These are phyloP conservation scores for Sclerotinia spermophila DNA, from an alignment of 2,329 filamentous ascomycete genomes.

Conservation along the genomic window DNA sequence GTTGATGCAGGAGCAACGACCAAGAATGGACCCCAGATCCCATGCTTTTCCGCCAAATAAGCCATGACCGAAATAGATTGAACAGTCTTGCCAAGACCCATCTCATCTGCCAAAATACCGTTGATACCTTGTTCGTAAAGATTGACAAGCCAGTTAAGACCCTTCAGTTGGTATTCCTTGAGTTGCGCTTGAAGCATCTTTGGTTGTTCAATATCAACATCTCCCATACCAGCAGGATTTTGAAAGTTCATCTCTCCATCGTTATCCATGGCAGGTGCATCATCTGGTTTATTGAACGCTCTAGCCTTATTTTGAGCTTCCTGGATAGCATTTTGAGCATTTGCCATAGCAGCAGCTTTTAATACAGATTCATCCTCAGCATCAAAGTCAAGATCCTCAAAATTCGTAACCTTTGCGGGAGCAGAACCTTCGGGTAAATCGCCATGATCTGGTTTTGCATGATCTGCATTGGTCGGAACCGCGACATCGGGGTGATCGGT, in stretches of 20 bases:
- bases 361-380: constrained; percentile 84
- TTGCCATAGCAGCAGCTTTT: constrained; percentile 82
- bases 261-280: constrained; percentile 69
- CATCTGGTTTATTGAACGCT: constrained; percentile 77
- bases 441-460: constrained; percentile 35
- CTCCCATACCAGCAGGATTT: constrained; percentile 91
- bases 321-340: constrained; percentile 92
- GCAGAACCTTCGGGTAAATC: constrained; percentile 53
- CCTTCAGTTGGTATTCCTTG: constrained; percentile 98
- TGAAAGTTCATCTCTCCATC: constrained; percentile 99
- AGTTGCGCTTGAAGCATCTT: constrained; percentile 90
- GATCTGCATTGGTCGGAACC: constrained; percentile 44
- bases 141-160: constrained; percentile 98
- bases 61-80: constrained; percentile 99
- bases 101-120: constrained; percentile 96
- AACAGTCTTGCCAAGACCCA: constrained; percentile 98
- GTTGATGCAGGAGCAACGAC: constrained; percentile 96
- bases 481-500: constrained; percentile 76
- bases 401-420: constrained; percentile 78
- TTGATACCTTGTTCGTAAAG: constrained; percentile 99
- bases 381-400: constrained; percentile 93
- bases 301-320: constrained; percentile 91
- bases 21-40: constrained; percentile 96
- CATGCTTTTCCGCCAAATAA: constrained; percentile 93
- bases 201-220: constrained; percentile 90